Evolutionary conservation across 352 stramenopile genomes (phyloP).

Genomic region (Discostella stelligera): DNA sequence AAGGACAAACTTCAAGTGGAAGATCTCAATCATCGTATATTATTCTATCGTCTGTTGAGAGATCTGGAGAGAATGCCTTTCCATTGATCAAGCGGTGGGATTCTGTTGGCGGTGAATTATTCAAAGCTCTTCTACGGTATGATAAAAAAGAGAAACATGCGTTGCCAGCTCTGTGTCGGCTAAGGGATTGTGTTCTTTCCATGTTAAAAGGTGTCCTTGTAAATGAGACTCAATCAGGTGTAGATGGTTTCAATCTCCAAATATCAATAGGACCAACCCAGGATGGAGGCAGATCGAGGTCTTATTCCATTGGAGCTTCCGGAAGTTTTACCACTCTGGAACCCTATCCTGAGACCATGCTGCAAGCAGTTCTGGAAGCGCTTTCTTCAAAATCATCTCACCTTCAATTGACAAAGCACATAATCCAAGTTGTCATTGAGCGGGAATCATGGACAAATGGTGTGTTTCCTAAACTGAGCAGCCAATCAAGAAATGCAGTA

Average conservation of each 20-base stretch:
- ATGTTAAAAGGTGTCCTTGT: constrained; percentile 73
- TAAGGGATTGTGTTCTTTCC: constrained; percentile 54
- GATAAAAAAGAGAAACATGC: constrained; percentile 11
- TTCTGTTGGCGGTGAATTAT: constrained; percentile 55
- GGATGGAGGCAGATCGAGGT: constrained; percentile 61
- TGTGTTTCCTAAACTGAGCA: constrained; percentile 66
- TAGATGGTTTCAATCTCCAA: constrained; percentile 46
- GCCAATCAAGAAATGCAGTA: constrained; percentile 45
- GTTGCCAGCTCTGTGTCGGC: constrained; percentile 4
- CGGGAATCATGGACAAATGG: constrained; percentile 64
- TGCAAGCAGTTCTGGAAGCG: constrained; percentile 55
- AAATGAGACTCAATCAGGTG: constrained; percentile 41
- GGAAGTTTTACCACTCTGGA: constrained; percentile 49
- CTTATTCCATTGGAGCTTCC: constrained; percentile 75
- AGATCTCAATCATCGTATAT: constrained; percentile 40
- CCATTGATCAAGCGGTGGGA: constrained; percentile 64
- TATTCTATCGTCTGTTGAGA: constrained; percentile 66
- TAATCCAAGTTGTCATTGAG: constrained; percentile 56
- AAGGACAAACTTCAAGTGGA: constrained; percentile 31
- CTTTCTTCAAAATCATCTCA: constrained; percentile 28
- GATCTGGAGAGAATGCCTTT: constrained; percentile 66
- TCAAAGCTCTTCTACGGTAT: constrained; percentile 39
- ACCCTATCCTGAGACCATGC: constrained; percentile 77
- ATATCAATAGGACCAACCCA: constrained; percentile 72
- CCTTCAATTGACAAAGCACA: constrained; percentile 31